Evolutionary conservation across 2,329 filamentous ascomycete species (phyloP), one percentile per base, ranked within the genome.

Genomic region (Dothideomycetes sp.): DNA sequence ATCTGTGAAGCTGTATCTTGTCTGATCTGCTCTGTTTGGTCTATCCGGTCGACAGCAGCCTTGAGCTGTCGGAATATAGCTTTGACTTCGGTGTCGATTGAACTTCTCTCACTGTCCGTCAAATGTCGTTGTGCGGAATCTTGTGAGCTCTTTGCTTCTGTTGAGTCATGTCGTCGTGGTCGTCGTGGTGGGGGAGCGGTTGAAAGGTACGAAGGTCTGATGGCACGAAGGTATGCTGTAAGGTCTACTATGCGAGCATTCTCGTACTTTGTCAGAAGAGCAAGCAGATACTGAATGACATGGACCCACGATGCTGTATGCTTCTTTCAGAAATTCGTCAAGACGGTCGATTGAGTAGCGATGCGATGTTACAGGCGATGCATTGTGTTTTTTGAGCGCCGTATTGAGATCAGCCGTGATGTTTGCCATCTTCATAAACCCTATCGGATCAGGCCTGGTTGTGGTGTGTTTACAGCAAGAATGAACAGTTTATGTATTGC

Each of bases 271-370:
- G 55, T 54, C 49, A 59, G 53, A 28, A 11, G 18, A 29, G 27
- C 41, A 42, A 33, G 25, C 18, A 25, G 36, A 38, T 39, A 33
- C 31, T 23, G 43, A 37, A 49, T 46, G 49, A 51, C 47, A 36
- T 73, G 55, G 28, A 15, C 53, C 9, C 67, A 93, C 88, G 61
- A 96, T 95, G 58, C 82, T 78, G 64, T 94, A 91, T 39, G 91
- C 91, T 64, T 96, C 89, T 57, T 89, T 87, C 23, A 96, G 69
- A 58, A 96, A 98, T 53, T 83, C 82, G 59, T 95, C 84, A 36
- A 91, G 73, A 39, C 56, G 53, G 33, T 57, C 56, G 37, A 62
- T 53, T 45, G 58, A 57, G 47, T 62, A 66, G 9, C 54, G 55
- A 45, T 64, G 58, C 41, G 59, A 51, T 63, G 71, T 49, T 10